Evolutionary conservation across 140 eudicot species (phyloP).

Genomic region (Bidens hawaiensis): DNA sequence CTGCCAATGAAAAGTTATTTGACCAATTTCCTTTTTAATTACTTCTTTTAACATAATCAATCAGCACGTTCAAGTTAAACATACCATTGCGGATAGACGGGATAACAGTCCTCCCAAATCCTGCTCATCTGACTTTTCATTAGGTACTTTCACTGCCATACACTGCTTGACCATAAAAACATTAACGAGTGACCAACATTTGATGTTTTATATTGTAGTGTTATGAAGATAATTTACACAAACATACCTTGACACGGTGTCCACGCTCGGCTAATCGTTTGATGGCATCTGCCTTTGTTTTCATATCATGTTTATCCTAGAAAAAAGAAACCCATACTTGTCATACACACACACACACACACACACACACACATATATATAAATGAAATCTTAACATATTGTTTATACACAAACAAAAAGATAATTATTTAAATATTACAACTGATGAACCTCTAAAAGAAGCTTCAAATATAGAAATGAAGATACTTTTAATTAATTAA

Average conservation of each 20-base stretch:
- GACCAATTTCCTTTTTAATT: neutral
- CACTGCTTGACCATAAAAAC: constrained; percentile 49
- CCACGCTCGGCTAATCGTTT: constrained; percentile 66
- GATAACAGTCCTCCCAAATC: constrained; percentile 48
- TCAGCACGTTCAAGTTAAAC: neutral
- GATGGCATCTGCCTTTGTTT: constrained; percentile 56
- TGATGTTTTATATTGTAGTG: too few relatives aligned
- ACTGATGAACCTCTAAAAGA: too few relatives aligned
- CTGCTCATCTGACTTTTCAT: constrained; percentile 22
- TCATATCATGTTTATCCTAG: constrained; percentile 58
- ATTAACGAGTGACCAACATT: constrained; percentile 46
- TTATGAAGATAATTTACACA: neutral
- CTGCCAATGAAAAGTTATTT: constrained; percentile 27
- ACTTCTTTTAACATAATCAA: neutral
- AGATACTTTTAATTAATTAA: too few relatives aligned
- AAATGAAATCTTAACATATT: too few relatives aligned
- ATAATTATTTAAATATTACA: too few relatives aligned
- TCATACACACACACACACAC: too few relatives aligned
- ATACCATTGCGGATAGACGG: constrained; percentile 59
- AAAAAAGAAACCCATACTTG: neutral
- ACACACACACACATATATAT: too few relatives aligned
- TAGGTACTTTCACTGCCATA: constrained; percentile 31
- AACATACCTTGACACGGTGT: constrained; percentile 64
- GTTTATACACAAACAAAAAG: too few relatives aligned
- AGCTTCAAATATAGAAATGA: too few relatives aligned